phyloP scores from a whole-genome alignment of 352 stramenopile species.

The Pythium angustatum region DNA sequence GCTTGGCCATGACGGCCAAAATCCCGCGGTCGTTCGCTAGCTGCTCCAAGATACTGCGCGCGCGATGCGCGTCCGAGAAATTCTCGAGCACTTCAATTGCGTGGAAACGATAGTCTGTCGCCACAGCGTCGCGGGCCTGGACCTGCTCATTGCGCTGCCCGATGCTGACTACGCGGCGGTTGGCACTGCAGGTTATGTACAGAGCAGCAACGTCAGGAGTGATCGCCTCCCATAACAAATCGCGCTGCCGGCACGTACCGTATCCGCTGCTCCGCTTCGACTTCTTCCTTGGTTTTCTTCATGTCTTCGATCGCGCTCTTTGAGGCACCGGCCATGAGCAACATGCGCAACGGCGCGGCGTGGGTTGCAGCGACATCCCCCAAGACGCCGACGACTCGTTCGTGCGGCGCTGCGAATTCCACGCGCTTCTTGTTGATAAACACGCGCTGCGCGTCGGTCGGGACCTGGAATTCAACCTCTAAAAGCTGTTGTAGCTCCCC shows the following conservation, averaged over 20 bases:
- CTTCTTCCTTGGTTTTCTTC: slow-evolving; percentile 42
- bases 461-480: slow-evolving; percentile 29
- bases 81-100: slow-evolving; percentile 62
- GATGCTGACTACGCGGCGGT: slow-evolving; percentile 59
- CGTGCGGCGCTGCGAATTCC: slow-evolving; percentile 30
- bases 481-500: slow-evolving; percentile 44
- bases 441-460: slow-evolving; percentile 50
- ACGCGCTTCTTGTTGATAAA: slow-evolving; percentile 60
- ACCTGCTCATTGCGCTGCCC: slow-evolving; percentile 45
- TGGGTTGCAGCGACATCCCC: slow-evolving; percentile 17
- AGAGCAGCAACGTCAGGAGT: neutral
- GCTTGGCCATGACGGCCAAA: slow-evolving; percentile 85
- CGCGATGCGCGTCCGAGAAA: slow-evolving; percentile 54
- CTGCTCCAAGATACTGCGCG: slow-evolving; percentile 76
- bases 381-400: too few relatives aligned
- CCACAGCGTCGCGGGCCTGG: slow-evolving; percentile 38
- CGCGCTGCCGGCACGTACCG: too few relatives aligned
- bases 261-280: slow-evolving; percentile 44
- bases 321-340: slow-evolving; percentile 57
- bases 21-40: slow-evolving; percentile 89
- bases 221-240: too few relatives aligned
- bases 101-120: slow-evolving; percentile 69
- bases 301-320: slow-evolving; percentile 50
- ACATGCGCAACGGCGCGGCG: slow-evolving; percentile 9
- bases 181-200: slow-evolving; percentile 34